Percentiles rank a stretch among this genome's conserved stretches.
phyloP scores from a whole-genome alignment of 108 stramenopile genomes.

The Skeletonema menzelii region DNA sequence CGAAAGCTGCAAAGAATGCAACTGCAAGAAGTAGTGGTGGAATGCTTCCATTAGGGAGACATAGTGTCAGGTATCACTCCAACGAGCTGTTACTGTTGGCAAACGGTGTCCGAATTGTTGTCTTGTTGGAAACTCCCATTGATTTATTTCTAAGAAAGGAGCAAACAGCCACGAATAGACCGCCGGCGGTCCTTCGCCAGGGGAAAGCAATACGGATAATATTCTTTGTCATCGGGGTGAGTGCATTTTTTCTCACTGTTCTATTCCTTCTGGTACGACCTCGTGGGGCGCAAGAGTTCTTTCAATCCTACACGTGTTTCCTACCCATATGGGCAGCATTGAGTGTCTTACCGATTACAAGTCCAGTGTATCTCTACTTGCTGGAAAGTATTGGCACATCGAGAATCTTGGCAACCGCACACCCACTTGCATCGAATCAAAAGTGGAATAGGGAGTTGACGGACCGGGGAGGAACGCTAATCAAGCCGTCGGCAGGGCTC shows the following conservation, averaged over 20 bases:
- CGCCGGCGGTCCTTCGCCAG: conserved; percentile 66
- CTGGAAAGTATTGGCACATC: conserved; percentile 78
- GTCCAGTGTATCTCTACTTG: conserved; percentile 63
- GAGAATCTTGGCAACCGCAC: conserved; percentile 66
- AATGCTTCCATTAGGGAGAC: conserved; percentile 52
- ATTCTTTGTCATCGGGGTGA: conserved; percentile 40
- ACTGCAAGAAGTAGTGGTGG: not conserved
- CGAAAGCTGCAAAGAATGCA: conserved; percentile 9
- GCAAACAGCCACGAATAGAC: conserved; percentile 17
- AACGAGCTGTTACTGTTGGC: conserved; percentile 61
- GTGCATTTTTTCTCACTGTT: conserved; percentile 41
- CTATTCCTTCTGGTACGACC: conserved; percentile 52
- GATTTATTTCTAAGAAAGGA: conserved; percentile 60
- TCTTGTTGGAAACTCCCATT: conserved; percentile 67
- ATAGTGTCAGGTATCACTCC: conserved; percentile 56
- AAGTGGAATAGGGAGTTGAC: not conserved
- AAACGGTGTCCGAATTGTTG: conserved; percentile 68
- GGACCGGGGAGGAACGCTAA: not conserved
- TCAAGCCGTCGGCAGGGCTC: conserved; percentile 20
- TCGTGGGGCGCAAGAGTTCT: conserved; percentile 14
- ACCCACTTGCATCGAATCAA: conserved; percentile 53
- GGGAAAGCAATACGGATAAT: conserved; percentile 48
- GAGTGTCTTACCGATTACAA: conserved; percentile 57
- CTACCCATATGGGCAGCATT: conserved; percentile 69
- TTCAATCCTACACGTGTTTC: conserved; percentile 46